These are phyloP conservation scores for Iris pallida DNA, from an alignment of 116 monocot species.

Conservation along the genomic window DNA sequence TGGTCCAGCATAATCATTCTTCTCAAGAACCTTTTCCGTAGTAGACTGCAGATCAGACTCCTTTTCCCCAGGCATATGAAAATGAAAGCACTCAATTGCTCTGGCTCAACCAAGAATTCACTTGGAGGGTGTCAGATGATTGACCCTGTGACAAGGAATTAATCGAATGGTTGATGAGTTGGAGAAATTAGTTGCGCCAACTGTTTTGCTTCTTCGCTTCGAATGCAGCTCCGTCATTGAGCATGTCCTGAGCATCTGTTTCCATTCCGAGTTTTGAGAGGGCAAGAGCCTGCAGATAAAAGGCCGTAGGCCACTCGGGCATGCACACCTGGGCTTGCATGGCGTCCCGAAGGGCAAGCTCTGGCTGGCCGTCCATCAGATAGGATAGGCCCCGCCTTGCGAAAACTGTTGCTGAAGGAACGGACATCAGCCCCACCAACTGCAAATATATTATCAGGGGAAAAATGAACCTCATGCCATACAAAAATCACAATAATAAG, in stretches of 20 bases:
- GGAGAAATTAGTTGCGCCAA: conserved; percentile 41
- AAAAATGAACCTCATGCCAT: background rate
- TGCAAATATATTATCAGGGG: conserved; percentile 10
- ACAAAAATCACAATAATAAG: too few species aligned
- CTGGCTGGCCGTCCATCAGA: conserved; percentile 76
- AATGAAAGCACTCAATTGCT: background rate
- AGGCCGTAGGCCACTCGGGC: conserved; percentile 90
- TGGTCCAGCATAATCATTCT: too few species aligned
- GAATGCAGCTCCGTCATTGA: conserved; percentile 76
- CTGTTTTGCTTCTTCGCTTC: conserved; percentile 68
- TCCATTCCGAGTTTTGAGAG: conserved; percentile 95
- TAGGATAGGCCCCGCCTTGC: conserved; percentile 72
- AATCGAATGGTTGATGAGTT: background rate
- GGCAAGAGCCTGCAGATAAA: conserved; percentile 87
- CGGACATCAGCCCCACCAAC: conserved; percentile 77
- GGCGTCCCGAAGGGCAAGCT: conserved; percentile 81
- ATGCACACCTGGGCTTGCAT: conserved; percentile 96
- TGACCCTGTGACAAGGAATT: background rate
- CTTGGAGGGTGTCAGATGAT: background rate
- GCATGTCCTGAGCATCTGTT: conserved; percentile 89
- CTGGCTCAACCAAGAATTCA: background rate
- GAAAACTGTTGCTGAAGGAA: conserved; percentile 81
- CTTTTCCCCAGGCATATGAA: too few species aligned
- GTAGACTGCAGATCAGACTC: too few species aligned
- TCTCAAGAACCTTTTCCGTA: too few species aligned